Evolutionary conservation across 2,329 filamentous ascomycete genomes (phyloP), one percentile per base, ranked within the genome.

Genomic region (Mycosphaerella arachidis): DNA sequence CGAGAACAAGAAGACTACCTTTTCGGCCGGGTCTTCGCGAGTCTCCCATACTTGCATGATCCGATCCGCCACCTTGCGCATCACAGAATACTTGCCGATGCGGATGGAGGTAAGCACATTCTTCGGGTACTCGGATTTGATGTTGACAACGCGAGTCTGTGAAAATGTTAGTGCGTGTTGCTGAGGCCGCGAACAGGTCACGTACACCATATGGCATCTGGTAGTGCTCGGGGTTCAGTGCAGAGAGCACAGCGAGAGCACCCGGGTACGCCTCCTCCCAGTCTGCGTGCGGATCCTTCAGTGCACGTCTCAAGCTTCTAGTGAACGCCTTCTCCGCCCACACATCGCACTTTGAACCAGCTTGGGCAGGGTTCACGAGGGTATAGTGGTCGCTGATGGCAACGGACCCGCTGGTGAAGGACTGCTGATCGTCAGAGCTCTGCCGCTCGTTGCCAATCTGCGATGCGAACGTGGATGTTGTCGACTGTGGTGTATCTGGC

Each of bases 1-100:
- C 16, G 71, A 68, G 59, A 73, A 70, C 35, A 73, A 54, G 48
- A 72, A 65, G 37, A 69, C 57, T 1, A 72, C 61, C 57, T 69
- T 67, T 54, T 70, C 66, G 10, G 46, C 33, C 4, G 60, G 30
- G 13, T 59, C 53, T 4, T 62, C 43, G 51, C 65, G 66, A 8
- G 56, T 56, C 1, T 68, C 53, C 63, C 64, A 72, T 9, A 68
- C 51, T 12, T 55, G 53, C 59, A 64, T 67, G 62, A 72, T 70
- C 48, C 70, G 68, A 51, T 68, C 55, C 7, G 67, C 67, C 16
- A 70, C 62, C 13, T 58, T 60, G 18, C 63, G 63, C 46, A 70
- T 63, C 6, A 65, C 64, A 10, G 67, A 63, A 57, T 66, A 69
- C 35, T 57, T 59, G 24, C 63, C 59, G 4, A 45, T 29, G 24